Conservation (phyloP, 2,329 filamentous ascomycete genomes). For the Periglandula ipomoeae region DNA sequence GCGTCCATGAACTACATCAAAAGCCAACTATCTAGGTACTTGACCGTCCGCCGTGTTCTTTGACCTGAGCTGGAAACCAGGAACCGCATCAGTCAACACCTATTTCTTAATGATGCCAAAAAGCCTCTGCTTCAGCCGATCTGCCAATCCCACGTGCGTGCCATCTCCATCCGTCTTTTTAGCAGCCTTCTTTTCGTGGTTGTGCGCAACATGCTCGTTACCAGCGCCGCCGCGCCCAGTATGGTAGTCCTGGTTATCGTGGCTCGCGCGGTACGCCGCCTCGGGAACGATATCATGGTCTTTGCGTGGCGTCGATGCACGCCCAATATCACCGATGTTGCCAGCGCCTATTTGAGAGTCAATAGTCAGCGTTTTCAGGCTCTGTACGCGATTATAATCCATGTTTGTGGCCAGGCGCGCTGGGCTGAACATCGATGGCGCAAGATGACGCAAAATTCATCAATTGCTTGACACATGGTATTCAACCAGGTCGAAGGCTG, state of each 20-base stretch:
- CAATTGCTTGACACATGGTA: background rate
- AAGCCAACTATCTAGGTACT: too few relatives aligned
- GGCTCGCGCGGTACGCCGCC: conserved; percentile 37
- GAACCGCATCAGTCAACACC: conserved; percentile 2
- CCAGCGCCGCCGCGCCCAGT: conserved; percentile 52
- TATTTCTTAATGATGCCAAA: conserved; percentile 40
- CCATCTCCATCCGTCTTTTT: conserved; percentile 18
- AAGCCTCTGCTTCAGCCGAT: conserved; percentile 49
- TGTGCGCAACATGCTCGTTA: conserved; percentile 36
- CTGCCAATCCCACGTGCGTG: conserved; percentile 36
- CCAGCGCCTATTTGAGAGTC: conserved; percentile 35
- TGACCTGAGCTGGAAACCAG: too few relatives aligned
- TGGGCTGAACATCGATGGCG: background rate
- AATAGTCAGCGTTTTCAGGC: background rate
- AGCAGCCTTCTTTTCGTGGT: conserved; percentile 21
- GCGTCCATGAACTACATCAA: too few relatives aligned
- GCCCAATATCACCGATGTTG: conserved; percentile 46
- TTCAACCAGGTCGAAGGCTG: background rate
- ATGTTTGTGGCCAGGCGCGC: background rate
- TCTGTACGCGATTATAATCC: background rate
- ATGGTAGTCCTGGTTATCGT: conserved; percentile 43
- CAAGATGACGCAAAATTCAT: background rate
- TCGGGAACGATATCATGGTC: conserved; percentile 47
- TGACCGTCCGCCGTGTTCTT: too few relatives aligned
- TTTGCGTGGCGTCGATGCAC: conserved; percentile 27